Percentiles rank a stretch among this genome's conserved stretches.
Evolutionary conservation across 306 rosid species (phyloP).

Genomic region (Medicago arabica): DNA sequence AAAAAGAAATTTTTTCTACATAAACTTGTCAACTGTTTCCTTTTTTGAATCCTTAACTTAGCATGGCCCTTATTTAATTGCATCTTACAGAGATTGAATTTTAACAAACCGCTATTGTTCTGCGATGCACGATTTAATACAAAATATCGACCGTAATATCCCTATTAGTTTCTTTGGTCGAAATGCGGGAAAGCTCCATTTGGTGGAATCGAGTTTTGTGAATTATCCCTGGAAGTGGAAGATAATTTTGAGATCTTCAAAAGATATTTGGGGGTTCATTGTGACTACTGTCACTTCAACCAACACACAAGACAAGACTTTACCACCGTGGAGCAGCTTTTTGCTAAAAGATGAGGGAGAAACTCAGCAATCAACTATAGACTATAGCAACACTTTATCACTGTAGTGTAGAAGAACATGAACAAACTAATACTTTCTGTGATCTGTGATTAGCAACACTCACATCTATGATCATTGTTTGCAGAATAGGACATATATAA

Average conservation of each 20-base stretch:
- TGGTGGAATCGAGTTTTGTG: background rate
- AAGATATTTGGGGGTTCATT: background rate
- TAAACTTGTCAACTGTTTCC: no score
- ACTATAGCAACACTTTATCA: background rate
- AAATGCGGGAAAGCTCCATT: background rate
- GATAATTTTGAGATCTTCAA: background rate
- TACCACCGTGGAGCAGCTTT: background rate
- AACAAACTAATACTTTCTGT: background rate
- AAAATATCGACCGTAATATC: background rate
- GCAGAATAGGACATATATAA: constrained; percentile 10
- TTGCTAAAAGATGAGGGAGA: background rate
- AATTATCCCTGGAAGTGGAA: background rate
- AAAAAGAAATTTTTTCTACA: no score
- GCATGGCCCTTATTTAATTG: background rate
- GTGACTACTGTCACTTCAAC: background rate
- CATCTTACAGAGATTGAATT: background rate
- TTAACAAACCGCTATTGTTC: background rate
- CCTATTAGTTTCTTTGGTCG: background rate
- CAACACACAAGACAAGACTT: background rate
- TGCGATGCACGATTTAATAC: background rate
- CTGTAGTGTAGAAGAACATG: background rate
- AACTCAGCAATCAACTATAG: background rate
- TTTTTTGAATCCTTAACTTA: no score
- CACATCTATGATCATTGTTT: constrained; percentile 28
- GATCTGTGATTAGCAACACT: background rate